Conservation (phyloP, 2,329 filamentous ascomycete species). For the Grosmannia clavigera region DNA sequence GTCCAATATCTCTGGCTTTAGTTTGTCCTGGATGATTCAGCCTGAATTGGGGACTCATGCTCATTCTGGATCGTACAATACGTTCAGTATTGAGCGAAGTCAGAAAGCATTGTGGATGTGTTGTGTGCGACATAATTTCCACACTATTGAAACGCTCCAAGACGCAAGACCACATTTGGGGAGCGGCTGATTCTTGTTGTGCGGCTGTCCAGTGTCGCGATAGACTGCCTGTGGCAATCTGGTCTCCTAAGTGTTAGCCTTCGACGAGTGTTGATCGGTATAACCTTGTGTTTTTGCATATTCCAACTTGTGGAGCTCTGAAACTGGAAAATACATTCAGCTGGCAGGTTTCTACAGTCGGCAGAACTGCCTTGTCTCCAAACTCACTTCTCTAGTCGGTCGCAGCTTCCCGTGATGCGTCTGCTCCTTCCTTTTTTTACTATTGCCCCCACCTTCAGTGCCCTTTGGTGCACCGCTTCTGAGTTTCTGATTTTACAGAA, state of each 20-base stretch:
- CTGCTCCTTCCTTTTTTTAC: not conserved
- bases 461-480: not conserved
- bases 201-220: not conserved
- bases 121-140: not conserved
- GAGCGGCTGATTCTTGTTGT: not conserved
- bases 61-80: not conserved
- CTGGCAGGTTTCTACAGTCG: not conserved
- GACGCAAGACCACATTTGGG: not conserved
- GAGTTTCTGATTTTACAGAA: not conserved
- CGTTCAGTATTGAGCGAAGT: not conserved
- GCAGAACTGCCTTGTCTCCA: not conserved
- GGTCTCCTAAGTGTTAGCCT: not conserved
- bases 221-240: constrained; percentile 5
- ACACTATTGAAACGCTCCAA: not conserved
- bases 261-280: constrained; percentile 12
- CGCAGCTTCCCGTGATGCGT: not conserved
- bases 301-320: not conserved
- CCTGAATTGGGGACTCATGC: not conserved
- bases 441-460: not conserved
- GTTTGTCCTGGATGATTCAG: not conserved
- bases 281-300: not conserved
- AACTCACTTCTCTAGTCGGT: not conserved
- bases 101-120: not conserved
- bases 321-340: not conserved
- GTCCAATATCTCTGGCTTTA: not conserved